phyloP scores from a whole-genome alignment of 129 eudicot genomes.

The Saussurea involucrata region DNA sequence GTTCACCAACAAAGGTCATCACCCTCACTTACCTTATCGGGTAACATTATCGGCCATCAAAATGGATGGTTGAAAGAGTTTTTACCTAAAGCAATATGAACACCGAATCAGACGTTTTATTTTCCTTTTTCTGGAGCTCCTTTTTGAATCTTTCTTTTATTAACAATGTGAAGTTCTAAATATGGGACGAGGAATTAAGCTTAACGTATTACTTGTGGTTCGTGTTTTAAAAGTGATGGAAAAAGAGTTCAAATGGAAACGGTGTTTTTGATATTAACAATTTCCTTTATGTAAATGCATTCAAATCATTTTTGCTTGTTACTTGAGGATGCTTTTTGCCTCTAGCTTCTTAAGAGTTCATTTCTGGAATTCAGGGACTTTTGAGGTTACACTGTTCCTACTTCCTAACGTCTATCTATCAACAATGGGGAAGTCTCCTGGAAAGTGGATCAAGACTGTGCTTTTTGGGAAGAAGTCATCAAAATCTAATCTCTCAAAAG shows the following conservation, averaged over 20 bases:
- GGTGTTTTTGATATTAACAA: background rate
- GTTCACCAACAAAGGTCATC: too few relatives aligned
- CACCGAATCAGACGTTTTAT: too few relatives aligned
- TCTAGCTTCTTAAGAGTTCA: conserved; percentile 8
- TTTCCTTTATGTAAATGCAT: background rate
- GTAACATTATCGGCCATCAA: too few relatives aligned
- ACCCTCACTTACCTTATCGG: too few relatives aligned
- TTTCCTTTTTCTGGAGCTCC: too few relatives aligned
- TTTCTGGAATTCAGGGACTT: conserved; percentile 24
- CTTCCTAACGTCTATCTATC: conserved; percentile 4
- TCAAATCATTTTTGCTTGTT: conserved; percentile 11
- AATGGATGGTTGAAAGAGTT: too few relatives aligned
- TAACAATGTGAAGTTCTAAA: background rate
- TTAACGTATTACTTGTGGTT: background rate
- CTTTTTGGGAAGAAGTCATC: conserved; percentile 81
- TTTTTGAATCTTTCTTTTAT: too few relatives aligned
- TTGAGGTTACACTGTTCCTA: conserved; percentile 19
- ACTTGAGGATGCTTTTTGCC: background rate
- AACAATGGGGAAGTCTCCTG: conserved; percentile 87
- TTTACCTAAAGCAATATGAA: too few relatives aligned
- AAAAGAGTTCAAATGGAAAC: background rate
- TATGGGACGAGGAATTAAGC: background rate
- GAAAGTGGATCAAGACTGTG: conserved; percentile 84
- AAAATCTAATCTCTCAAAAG: conserved; percentile 62
- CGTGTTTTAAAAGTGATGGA: background rate